A percentile compares a stretch with the other conserved stretches of the same genome.
Conservation (phyloP, 2,329 filamentous ascomycete species). For the Fusarium caatingaense region DNA sequence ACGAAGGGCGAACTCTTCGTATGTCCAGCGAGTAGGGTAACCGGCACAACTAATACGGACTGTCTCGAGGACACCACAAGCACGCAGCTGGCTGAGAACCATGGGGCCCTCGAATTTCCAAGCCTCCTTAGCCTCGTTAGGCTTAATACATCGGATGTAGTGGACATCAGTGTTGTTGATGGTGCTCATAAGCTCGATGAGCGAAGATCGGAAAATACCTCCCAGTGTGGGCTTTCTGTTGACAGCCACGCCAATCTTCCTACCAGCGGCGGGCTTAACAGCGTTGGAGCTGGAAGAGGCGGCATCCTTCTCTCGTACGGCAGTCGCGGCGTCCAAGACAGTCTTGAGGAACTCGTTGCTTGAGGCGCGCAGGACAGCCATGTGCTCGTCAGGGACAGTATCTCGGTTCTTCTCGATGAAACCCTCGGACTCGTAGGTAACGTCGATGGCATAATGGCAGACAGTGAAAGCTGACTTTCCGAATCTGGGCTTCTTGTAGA, state of each 20-base stretch:
- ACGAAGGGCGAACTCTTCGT: constrained; percentile 95
- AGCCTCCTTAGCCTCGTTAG: constrained; percentile 94
- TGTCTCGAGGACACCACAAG: constrained; percentile 98
- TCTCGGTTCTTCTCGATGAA: constrained; percentile 99
- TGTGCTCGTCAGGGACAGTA: constrained; percentile 97
- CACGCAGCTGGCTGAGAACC: constrained; percentile 96
- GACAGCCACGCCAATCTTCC: constrained; percentile 90
- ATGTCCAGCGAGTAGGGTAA: constrained; percentile 98
- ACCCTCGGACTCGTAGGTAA: constrained; percentile 98
- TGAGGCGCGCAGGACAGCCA: constrained; percentile 88
- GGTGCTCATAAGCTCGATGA: constrained; percentile 97
- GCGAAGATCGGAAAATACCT: constrained; percentile 97
- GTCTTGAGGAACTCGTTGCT: constrained; percentile 86
- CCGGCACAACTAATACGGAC: constrained; percentile 97
- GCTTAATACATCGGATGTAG: constrained; percentile 99
- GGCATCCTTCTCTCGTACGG: constrained; percentile 89
- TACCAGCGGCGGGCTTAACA: constrained; percentile 83
- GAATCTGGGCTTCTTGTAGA: constrained; percentile 98
- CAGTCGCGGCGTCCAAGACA: constrained; percentile 85
- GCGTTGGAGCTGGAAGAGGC: constrained; percentile 73
- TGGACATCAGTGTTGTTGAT: constrained; percentile 99
- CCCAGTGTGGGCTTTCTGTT: constrained; percentile 97
- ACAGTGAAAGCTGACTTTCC: constrained; percentile 98
- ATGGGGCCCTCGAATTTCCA: constrained; percentile 99
- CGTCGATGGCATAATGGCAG: constrained; percentile 97